A percentile compares a stretch with the other conserved stretches of the same genome.
These are phyloP conservation scores for Heterotrichella gracilis DNA, from an alignment of 352 stramenopile species.

Conservation along the genomic window DNA sequence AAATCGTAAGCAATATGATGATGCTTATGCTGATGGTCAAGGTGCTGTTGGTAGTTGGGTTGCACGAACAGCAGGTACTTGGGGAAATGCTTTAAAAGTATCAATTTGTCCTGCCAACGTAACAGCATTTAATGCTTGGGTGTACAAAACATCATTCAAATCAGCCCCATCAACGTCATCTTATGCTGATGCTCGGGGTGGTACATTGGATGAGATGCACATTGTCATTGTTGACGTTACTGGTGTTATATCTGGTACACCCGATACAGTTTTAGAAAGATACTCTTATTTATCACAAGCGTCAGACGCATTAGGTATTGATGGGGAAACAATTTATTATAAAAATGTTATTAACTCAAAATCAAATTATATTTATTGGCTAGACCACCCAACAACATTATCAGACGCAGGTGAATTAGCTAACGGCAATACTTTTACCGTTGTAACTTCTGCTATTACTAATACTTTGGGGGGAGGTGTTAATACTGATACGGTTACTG, in stretches of 20 bases:
- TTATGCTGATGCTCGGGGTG: background rate
- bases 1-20: background rate
- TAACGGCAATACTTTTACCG: too few species aligned
- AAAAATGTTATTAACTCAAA: background rate
- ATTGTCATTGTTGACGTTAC: background rate
- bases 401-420: too few species aligned
- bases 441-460: too few species aligned
- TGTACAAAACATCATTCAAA: too few species aligned
- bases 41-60: background rate
- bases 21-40: background rate
- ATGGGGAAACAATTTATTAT: background rate
- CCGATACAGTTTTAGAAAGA: background rate
- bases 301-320: background rate
- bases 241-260: background rate
- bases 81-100: background rate
- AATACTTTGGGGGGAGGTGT: too few species aligned
- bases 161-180: background rate
- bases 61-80: background rate
- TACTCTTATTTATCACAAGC: background rate
- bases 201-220: background rate
- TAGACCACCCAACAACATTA: too few species aligned
- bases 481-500: too few species aligned
- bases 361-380: too few species aligned
- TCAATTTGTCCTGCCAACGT: background rate
- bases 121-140: background rate